These are phyloP conservation scores for Cercospora citrullina DNA, from an alignment of 2,329 filamentous ascomycete species.

Conservation along the genomic window DNA sequence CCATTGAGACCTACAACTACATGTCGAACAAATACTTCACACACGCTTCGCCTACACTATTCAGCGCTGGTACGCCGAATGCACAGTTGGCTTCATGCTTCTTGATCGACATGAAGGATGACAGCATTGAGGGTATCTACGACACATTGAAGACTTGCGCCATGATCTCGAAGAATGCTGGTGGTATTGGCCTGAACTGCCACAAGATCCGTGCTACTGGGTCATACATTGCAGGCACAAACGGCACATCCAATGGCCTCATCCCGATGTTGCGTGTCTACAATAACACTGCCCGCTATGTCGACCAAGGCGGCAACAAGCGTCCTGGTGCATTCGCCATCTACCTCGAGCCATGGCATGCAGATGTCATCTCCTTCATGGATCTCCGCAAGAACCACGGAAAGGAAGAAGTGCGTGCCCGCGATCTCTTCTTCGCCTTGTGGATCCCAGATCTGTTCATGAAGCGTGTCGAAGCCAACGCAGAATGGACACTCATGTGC, in stretches of 20 bases:
- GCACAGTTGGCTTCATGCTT: conserved; percentile 97
- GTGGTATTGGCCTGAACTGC: conserved; percentile 93
- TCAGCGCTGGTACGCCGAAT: conserved; percentile 95
- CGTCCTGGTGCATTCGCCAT: conserved; percentile 97
- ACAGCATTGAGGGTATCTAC: conserved; percentile 99
- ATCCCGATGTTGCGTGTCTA: conserved; percentile 97
- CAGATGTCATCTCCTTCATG: conserved; percentile 95
- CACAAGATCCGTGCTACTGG: conserved; percentile 97
- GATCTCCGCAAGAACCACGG: conserved; percentile 99
- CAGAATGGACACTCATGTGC: conserved; percentile 96
- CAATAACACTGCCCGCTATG: conserved; percentile 98
- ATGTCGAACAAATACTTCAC: conserved; percentile 99
- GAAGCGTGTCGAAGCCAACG: conserved; percentile 98
- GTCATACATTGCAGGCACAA: conserved; percentile 97
- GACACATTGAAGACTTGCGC: conserved; percentile 98
- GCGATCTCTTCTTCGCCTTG: conserved; percentile 94
- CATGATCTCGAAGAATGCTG: conserved; percentile 99
- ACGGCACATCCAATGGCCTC: conserved; percentile 96
- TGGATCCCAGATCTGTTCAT: conserved; percentile 99
- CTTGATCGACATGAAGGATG: conserved; percentile 98
- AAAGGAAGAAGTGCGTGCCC: conserved; percentile 95
- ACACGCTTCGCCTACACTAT: conserved; percentile 94
- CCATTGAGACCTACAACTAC: conserved; percentile 95
- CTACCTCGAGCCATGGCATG: conserved; percentile 98
- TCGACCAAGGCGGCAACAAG: conserved; percentile 99